These are phyloP conservation scores for Tricholoma matsutake DNA, from an alignment of 768 basidiomycete genomes.

Conservation along the genomic window DNA sequence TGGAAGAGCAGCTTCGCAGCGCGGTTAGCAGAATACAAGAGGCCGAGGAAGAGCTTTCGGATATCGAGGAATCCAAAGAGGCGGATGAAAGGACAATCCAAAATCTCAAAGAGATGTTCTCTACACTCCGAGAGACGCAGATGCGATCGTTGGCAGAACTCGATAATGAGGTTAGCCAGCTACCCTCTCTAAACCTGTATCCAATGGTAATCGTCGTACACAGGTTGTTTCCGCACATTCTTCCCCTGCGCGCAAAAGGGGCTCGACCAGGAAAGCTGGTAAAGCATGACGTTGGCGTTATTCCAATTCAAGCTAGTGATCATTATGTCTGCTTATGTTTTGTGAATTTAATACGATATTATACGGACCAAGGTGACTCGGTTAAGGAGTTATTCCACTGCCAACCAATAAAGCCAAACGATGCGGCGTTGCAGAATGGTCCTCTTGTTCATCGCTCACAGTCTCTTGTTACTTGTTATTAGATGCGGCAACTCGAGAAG, in stretches of 20 bases:
- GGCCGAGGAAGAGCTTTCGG: conserved; percentile 31
- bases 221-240: conserved; percentile 29
- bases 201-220: not conserved
- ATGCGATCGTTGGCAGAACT: conserved; percentile 32
- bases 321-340: no score
- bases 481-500: no score
- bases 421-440: no score
- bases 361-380: no score
- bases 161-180: conserved; percentile 32
- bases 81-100: conserved; percentile 35
- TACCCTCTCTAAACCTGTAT: not conserved
- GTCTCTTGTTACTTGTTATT: no score
- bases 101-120: conserved; percentile 29
- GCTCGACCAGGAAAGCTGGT: conserved; percentile 8
- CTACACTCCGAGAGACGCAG: conserved; percentile 30
- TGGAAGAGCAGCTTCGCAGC: conserved; percentile 20
- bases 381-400: no score
- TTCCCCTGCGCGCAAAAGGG: conserved; percentile 23
- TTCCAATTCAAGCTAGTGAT: not conserved
- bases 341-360: no score
- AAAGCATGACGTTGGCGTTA: not conserved
- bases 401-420: no score
- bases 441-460: no score
- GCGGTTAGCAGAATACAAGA: conserved; percentile 19
- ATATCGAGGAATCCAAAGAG: conserved; percentile 28